These are phyloP conservation scores for Lachancea kluyveri DNA, from an alignment of 805 yeast species.

Conservation along the genomic window DNA sequence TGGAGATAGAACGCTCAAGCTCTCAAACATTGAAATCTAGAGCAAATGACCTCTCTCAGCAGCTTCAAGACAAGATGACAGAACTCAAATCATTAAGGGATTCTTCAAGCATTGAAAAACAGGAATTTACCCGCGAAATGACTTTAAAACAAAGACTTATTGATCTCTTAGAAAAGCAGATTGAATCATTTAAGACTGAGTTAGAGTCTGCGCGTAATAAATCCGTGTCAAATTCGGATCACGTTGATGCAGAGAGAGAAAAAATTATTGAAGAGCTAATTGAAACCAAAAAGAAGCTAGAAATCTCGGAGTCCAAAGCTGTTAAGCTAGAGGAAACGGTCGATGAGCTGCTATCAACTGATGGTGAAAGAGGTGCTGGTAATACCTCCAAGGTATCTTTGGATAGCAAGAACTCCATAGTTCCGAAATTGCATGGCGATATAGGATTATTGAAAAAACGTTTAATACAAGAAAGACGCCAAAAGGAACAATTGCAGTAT, in stretches of 20 bases:
- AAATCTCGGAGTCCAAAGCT: constrained; percentile 30
- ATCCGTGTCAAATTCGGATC: constrained; percentile 30
- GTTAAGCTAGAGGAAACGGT: constrained; percentile 39
- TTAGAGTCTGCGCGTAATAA: constrained; percentile 46
- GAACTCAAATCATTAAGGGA: constrained; percentile 44
- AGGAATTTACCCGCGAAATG: constrained; percentile 51
- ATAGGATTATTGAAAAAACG: constrained; percentile 59
- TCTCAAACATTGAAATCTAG: constrained; percentile 27
- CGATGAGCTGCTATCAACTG: constrained; percentile 34
- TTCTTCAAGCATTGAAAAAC: constrained; percentile 37
- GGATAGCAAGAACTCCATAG: constrained; percentile 3
- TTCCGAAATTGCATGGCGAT: constrained; percentile 45
- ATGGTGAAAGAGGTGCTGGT: constrained; percentile 8
- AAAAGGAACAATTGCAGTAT: constrained; percentile 60
- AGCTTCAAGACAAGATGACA: constrained; percentile 38
- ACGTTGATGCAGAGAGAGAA: constrained; percentile 30
- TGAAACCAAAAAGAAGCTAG: constrained; percentile 28
- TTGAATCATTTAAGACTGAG: constrained; percentile 38
- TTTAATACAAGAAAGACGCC: constrained; percentile 60
- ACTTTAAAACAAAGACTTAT: constrained; percentile 55
- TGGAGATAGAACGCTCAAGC: constrained; percentile 24
- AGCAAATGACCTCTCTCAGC: constrained; percentile 32
- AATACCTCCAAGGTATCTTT: constrained; percentile 12
- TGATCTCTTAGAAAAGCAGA: constrained; percentile 37
- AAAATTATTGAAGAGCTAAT: constrained; percentile 28